phyloP scores from a whole-genome alignment of 345 rosid genomes.

The Alliaria petiolata region DNA sequence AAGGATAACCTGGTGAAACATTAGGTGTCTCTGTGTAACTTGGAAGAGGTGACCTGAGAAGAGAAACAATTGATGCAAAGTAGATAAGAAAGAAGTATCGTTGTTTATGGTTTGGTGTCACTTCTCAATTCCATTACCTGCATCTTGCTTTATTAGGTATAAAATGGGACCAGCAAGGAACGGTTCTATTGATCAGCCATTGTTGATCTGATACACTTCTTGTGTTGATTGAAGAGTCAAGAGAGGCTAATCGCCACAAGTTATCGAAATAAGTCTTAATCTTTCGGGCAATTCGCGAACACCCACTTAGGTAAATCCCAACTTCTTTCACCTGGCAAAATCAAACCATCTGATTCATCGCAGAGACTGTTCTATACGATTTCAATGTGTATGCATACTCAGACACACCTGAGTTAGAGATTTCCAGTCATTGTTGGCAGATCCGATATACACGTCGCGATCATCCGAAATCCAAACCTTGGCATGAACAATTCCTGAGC shows the following conservation, averaged over 20 bases:
- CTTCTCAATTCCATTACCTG: constrained; percentile 32
- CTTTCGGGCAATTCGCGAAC: constrained; percentile 51
- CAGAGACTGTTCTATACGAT: neutral
- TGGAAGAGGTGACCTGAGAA: constrained; percentile 64
- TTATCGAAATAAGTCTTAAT: constrained; percentile 58
- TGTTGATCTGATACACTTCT: constrained; percentile 51
- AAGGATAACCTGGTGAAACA: constrained; percentile 55
- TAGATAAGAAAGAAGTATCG: neutral
- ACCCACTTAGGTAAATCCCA: constrained; percentile 70
- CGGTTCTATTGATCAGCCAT: constrained; percentile 71
- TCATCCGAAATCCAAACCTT: constrained; percentile 86
- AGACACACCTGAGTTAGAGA: constrained; percentile 78
- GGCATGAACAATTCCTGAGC: constrained; percentile 82
- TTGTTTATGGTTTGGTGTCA: neutral
- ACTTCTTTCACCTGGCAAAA: constrained; percentile 69
- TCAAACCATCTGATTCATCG: neutral
- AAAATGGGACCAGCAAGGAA: constrained; percentile 96
- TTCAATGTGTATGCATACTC: neutral
- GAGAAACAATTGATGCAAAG: neutral
- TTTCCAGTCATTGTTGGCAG: constrained; percentile 95
- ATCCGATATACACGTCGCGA: constrained; percentile 73
- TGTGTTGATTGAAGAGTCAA: constrained; percentile 52
- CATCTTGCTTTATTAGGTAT: constrained; percentile 47
- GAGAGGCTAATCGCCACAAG: constrained; percentile 62
- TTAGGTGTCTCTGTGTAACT: constrained; percentile 49